A percentile compares a stretch with the other conserved stretches of the same genome.
Evolutionary conservation across 2,329 filamentous ascomycete species (phyloP).

Genomic region (Lecanicillium sp.): DNA sequence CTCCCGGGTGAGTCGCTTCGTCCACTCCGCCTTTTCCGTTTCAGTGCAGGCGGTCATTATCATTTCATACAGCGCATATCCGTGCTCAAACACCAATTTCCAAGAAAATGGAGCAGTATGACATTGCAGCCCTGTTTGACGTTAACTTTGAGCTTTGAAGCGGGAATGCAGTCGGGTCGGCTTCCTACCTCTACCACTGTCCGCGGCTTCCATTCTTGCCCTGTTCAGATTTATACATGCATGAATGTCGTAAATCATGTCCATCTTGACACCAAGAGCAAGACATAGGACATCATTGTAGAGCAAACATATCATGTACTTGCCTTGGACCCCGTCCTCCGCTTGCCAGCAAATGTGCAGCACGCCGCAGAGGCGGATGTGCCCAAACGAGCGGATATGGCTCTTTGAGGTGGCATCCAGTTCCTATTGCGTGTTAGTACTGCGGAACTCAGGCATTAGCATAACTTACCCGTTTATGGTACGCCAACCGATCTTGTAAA

Average conservation of each 20-base stretch:
- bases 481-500: constrained; percentile 72
- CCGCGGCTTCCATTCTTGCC: constrained; percentile 60
- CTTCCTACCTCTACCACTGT: constrained; percentile 63
- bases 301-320: constrained; percentile 80
- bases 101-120: constrained; percentile 81
- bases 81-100: constrained; percentile 80
- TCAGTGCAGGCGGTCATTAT: constrained; percentile 80
- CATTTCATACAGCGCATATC: constrained; percentile 72
- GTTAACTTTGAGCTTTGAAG: constrained; percentile 1
- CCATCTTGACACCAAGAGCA: constrained; percentile 57
- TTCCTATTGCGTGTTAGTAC: constrained; percentile 23
- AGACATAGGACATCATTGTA: constrained; percentile 76
- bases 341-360: constrained; percentile 79
- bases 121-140: constrained; percentile 68
- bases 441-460: too few species aligned
- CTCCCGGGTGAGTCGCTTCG: constrained; percentile 51
- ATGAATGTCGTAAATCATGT: constrained; percentile 63
- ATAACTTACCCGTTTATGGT: constrained; percentile 58
- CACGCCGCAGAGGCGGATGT: constrained; percentile 73
- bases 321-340: constrained; percentile 57
- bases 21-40: constrained; percentile 76
- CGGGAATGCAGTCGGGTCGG: too few species aligned
- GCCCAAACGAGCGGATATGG: constrained; percentile 72
- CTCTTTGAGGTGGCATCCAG: constrained; percentile 48
- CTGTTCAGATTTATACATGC: constrained; percentile 64